These are phyloP conservation scores for Schwanniomyces polymorphus DNA, from an alignment of 805 yeast species.

Conservation along the genomic window DNA sequence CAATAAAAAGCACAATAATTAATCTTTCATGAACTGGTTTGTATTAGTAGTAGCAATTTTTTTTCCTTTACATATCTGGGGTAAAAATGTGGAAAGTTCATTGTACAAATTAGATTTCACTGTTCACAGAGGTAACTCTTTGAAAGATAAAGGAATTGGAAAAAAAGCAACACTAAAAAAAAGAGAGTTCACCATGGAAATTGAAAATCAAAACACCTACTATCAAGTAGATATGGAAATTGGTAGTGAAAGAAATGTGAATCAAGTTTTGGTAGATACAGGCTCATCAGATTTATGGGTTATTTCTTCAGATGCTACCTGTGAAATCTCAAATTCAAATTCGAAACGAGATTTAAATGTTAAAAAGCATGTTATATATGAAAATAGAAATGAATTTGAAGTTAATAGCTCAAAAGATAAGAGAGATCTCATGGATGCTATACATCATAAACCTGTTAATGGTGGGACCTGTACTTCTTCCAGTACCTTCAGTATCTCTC, in stretches of 20 bases:
- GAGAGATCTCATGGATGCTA: no score
- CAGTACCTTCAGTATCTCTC: constrained; percentile 48
- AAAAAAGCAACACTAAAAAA: constrained; percentile 4
- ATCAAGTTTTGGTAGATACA: no score
- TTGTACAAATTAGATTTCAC: constrained; percentile 15
- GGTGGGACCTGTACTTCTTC: constrained; percentile 33
- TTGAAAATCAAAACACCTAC: constrained; percentile 11
- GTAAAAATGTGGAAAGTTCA: not conserved
- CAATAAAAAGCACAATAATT: no score
- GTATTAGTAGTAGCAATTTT: not conserved
- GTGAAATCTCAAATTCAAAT: constrained; percentile 6
- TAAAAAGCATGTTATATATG: constrained; percentile 3
- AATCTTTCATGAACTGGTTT: not conserved
- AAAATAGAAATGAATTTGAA: constrained; percentile 1
- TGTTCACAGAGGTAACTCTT: constrained; percentile 16
- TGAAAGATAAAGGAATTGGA: constrained; percentile 4
- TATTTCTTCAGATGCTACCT: constrained; percentile 10
- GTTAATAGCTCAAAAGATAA: not conserved
- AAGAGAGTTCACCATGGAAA: constrained; percentile 5
- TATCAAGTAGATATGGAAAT: constrained; percentile 16
- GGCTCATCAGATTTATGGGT: no score
- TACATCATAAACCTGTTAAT: not conserved
- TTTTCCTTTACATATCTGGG: not conserved
- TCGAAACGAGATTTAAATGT: not conserved
- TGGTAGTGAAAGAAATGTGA: constrained; percentile 17